These are phyloP conservation scores for Ogataea sp. DNA, from an alignment of 805 yeast genomes.

Conservation along the genomic window DNA sequence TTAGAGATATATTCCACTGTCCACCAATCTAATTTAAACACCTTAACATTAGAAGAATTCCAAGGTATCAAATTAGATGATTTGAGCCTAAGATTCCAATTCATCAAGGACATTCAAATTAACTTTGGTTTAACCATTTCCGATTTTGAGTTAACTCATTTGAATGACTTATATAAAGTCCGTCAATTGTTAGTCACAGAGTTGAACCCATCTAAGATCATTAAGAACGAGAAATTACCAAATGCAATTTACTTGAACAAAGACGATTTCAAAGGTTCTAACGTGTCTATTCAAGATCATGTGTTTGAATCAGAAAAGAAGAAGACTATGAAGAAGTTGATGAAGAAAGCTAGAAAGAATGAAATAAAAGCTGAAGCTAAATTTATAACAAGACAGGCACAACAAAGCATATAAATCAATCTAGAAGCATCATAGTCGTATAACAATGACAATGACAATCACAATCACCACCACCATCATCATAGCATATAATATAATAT, in stretches of 20 bases:
- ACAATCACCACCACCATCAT: too few species aligned
- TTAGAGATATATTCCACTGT: constrained; percentile 5
- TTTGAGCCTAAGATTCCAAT: constrained; percentile 39
- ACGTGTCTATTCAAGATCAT: constrained; percentile 46
- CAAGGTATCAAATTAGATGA: constrained; percentile 24
- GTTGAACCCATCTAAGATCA: constrained; percentile 32
- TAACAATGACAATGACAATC: too few species aligned
- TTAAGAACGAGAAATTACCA: constrained; percentile 59
- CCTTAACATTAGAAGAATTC: constrained; percentile 3
- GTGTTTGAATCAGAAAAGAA: constrained; percentile 38
- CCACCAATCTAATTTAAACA: not conserved
- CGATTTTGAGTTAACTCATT: constrained; percentile 38
- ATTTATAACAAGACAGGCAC: too few species aligned
- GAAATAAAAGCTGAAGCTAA: too few species aligned
- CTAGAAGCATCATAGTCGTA: too few species aligned
- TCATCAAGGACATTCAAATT: constrained; percentile 39
- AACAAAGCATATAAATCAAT: too few species aligned
- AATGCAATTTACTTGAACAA: constrained; percentile 58
- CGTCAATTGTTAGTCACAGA: constrained; percentile 25
- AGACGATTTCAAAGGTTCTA: constrained; percentile 48
- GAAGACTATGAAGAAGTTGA: constrained; percentile 38
- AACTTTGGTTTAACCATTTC: constrained; percentile 44
- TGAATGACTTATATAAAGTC: constrained; percentile 32
- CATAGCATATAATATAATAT: too few species aligned
- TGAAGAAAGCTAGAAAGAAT: constrained; percentile 21